Base-by-base conservation (phyloP, 176 grass and related monocot species). In the Guadua angustifolia region DNA sequence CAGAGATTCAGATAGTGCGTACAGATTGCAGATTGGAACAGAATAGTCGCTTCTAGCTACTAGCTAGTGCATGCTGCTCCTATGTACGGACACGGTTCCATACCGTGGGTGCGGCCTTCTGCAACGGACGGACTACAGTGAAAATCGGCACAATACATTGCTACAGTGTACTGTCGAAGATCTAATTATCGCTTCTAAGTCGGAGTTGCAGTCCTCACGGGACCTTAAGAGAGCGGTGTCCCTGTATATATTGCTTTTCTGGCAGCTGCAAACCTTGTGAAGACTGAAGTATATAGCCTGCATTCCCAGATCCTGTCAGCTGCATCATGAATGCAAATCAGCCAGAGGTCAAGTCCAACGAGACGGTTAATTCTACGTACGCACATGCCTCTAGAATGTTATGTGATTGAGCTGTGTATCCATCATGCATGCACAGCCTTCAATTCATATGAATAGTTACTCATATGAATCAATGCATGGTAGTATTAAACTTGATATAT, bases 11-110 rank as follows among this genome's bases (percentile, higher is more conserved):
- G 66, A 57, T 11, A 71, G 38, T 59, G 39, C 22, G 5, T 33
- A 25, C 36, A 58, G 78, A 16, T 26, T 69, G n/a, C 35, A 57
- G 51, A 58, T 58, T 59, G 36, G 36, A 58, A 71, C 36, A 81
- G 9, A 57, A 71, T 32, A 26, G 11, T 12, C 49, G 10, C 15
- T 45, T 45, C 14, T 46, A 22, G 36, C 75, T 33, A 18, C 16
- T 25, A 69, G 33, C 75, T 29, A 26, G 50, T 29, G 24, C 11
- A 19, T 55, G 56, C 55, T 15, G 22, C 24, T 51, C 4, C 71
- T 49, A 5, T n/a, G 29, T n/a, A 4, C 64, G 29, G 29, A 29
- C 29, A 1, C 29, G 29, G 29, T 29, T 29, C 29, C 29, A 29
- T 29, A 29, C 29, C 0, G 29, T 29, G n/a, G n/a, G n/a, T n/a